Evolutionary conservation across 129 eudicot species (phyloP), one percentile per base, ranked within the genome.

Genomic region (Saussurea involucrata): DNA sequence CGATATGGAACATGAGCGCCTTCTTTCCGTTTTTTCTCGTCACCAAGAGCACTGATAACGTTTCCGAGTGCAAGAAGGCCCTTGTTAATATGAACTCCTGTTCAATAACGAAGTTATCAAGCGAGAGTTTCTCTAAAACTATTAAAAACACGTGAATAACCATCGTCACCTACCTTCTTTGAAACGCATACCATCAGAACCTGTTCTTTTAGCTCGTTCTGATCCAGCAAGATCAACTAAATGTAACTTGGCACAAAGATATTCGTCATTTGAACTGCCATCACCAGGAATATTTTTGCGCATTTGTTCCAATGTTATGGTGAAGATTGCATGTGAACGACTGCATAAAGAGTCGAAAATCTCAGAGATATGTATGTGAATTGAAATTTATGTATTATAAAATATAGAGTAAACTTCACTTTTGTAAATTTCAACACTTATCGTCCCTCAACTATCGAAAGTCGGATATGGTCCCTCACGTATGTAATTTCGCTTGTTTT

Each of bases 141-240:
- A 21, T 64, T 17, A 53, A 53, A 25, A 21, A 6, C 29, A 22
- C 5, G 11, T 3, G 6, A 8, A 73, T 9, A 76, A 29, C 63
- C 33, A 75, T 24, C 63, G 24, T 34, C 53, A 44, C 88, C 17
- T 74, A 88, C 99, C 99, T 95, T 95, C 99, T 81, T 95, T 95
- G 72, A 95, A 95, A 76, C 99, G 97, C 85, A 95, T 85, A 76
- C 99, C 99, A 84, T 92, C 97, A 73, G 99, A 95, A 63, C 97
- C 97, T 0, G 99, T 95, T 74, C 99, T 84, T 86, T 95, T 95
- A 44, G 99, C 99, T 28, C 99, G 84, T 79, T 95, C 99, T 25
- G 99, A 95, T 68, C 99, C 99, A 78, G 99, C 99, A 74, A 95
- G 99, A 80, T 95, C 99, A 82, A 95, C 99, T 83, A 95, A 87